Evolutionary conservation across 805 yeast species (phyloP).

Genomic region (Candida pseudoglaebosa): DNA sequence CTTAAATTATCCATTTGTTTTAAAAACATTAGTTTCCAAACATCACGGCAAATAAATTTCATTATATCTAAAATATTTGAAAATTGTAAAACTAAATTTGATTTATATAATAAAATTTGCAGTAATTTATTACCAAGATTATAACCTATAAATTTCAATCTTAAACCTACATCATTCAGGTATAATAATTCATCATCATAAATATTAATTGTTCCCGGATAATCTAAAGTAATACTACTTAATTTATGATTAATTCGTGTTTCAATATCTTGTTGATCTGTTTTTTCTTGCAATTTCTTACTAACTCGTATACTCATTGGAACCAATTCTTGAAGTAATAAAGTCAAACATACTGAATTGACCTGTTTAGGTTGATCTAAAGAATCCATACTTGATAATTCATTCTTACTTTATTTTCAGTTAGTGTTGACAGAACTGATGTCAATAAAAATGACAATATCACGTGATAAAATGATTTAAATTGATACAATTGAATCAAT

Average conservation of each 20-base stretch:
- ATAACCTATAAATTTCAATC: conserved; percentile 71
- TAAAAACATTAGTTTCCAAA: conserved; percentile 76
- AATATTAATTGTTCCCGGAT: conserved; percentile 42
- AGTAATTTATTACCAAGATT: conserved; percentile 58
- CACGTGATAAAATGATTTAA: too few relatives aligned
- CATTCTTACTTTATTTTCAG: too few relatives aligned
- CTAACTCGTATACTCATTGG: conserved; percentile 69
- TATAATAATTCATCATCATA: conserved; percentile 30
- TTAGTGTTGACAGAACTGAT: too few relatives aligned
- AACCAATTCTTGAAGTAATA: conserved; percentile 70
- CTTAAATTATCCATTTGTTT: conserved; percentile 90
- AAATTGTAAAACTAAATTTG: conserved; percentile 25
- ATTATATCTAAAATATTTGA: conserved; percentile 71
- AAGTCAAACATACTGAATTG: conserved; percentile 54
- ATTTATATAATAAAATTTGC: conserved; percentile 42
- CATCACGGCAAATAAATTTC: conserved; percentile 89
- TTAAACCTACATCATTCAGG: conserved; percentile 49
- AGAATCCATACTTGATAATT: neutral
- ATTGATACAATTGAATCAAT: too few relatives aligned
- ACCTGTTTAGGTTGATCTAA: conserved; percentile 36
- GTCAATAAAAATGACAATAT: neutral
- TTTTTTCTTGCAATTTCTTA: conserved; percentile 30
- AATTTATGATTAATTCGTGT: conserved; percentile 24
- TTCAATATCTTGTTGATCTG: conserved; percentile 15
- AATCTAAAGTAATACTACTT: conserved; percentile 27